Evolutionary conservation across 495 filamentous ascomycete species (phyloP).

Genomic region (Tuber microsphaerosporum): DNA sequence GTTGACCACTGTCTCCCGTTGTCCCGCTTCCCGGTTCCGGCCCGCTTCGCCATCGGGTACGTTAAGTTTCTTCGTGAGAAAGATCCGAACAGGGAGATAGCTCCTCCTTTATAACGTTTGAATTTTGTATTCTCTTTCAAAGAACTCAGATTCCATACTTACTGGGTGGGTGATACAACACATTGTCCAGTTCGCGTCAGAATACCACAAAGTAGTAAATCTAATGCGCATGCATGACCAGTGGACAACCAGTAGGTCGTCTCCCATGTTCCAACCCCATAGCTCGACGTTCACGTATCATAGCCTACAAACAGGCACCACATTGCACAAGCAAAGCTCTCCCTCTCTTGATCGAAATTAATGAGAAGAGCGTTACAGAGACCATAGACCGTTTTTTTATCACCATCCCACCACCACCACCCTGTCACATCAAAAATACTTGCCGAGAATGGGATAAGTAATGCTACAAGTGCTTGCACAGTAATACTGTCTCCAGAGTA

Average conservation of each 20-base stretch:
- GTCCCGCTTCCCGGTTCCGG: too few relatives aligned
- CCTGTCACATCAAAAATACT: neutral
- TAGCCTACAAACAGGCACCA: neutral
- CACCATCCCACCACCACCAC: neutral
- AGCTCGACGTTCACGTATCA: neutral
- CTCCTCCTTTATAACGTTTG: neutral
- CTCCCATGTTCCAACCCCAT: neutral
- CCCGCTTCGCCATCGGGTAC: too few relatives aligned
- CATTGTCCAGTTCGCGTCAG: neutral
- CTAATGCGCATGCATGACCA: neutral
- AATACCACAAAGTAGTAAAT: neutral
- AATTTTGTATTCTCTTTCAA: neutral
- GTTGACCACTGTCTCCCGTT: too few relatives aligned
- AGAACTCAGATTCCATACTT: neutral
- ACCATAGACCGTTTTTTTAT: neutral
- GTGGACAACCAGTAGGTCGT: neutral
- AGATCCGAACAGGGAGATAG: neutral
- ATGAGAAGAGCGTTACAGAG: neutral
- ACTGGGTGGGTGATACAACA: neutral
- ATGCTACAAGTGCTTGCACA: neutral
- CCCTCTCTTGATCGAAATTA: neutral
- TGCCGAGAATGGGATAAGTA: neutral
- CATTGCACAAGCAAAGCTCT: neutral
- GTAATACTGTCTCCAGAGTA: neutral
- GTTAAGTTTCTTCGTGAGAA: neutral